Base-by-base conservation (phyloP, 176 grass and related monocot species). In the Puya raimondii region DNA sequence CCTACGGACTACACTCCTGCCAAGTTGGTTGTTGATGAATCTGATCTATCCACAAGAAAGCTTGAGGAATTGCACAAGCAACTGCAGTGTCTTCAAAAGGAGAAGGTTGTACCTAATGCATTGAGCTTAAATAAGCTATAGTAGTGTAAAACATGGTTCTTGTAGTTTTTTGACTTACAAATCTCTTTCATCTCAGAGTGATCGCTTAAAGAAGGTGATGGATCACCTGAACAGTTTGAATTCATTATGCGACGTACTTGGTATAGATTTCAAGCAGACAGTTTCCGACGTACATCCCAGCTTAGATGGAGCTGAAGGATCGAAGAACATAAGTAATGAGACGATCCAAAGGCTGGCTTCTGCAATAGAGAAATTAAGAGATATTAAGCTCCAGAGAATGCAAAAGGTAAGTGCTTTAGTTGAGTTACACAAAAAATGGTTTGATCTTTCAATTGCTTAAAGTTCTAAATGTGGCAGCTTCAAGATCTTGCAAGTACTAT, bases 191-290 rank as follows among this genome's bases (percentile, higher is more conserved):
- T 9, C 21, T 20, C 56, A 61, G 56, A 18, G 17, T 61, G 56
- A 61, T 61, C 17, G 56, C 17, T 10, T 61, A 61, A 6, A 99
- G 18, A 93, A 86, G 63, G 89, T 99, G 78, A 84, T 88, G 23
- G 63, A 88, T 70, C 83, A 88, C 33, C 82, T 99, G 23, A 86
- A 99, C 78, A 90, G 93, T 85, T 87, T 99, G 74, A 84, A 93
- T 65, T 73, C 80, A 81, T 79, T 99, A 69, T 99, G 90, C 53
- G 73, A 74, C 2, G 82, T 93, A 29, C 85, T 99, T 77, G 94
- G 89, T 78, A 63, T 87, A 85, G 89, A 99, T 71, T 99, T 99
- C 80, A 72, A 78, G 16, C 74, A 77, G 67, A 88, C 63, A 13
- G 84, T 97, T 51, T 81, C 87, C 80, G 86, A 83, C 11, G 84